Evolutionary conservation across 169 alveolate genomes (phyloP).

Genomic region (Plasmodium blacklocki): DNA sequence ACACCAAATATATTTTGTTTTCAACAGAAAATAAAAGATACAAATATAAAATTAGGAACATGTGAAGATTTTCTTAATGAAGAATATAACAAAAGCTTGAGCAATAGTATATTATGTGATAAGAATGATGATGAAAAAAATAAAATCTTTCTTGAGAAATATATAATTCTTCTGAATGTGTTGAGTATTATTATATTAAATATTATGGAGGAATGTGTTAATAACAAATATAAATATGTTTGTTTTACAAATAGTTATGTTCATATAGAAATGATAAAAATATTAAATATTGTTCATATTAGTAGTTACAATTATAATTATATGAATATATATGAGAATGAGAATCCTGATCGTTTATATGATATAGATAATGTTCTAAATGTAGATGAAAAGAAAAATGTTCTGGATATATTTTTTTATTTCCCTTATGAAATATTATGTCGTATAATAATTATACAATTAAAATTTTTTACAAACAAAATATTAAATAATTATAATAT

Average conservation of each 20-base stretch:
- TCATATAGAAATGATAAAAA: constrained; percentile 49
- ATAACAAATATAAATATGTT: constrained; percentile 34
- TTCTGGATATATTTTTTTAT: constrained; percentile 17
- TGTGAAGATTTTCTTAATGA: no score
- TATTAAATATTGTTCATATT: constrained; percentile 4
- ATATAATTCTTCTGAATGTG: constrained; percentile 30
- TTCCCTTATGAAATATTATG: constrained; percentile 47
- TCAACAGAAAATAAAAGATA: no score
- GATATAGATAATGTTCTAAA: background rate
- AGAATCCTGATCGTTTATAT: background rate
- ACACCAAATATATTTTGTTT: no score
- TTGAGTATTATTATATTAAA: constrained; percentile 24
- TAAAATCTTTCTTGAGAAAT: background rate
- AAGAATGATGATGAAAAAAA: background rate
- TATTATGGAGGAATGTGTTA: constrained; percentile 41
- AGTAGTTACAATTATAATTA: background rate
- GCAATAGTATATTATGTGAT: background rate
- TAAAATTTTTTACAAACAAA: constrained; percentile 45
- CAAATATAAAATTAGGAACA: no score
- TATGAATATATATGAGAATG: background rate
- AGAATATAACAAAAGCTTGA: no score
- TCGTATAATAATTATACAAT: constrained; percentile 26
- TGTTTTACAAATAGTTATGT: constrained; percentile 22
- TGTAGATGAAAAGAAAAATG: background rate
- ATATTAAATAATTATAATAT: constrained; percentile 25